phyloP scores from a whole-genome alignment of 2,329 filamentous ascomycete species.

The Ascochyta lentis region DNA sequence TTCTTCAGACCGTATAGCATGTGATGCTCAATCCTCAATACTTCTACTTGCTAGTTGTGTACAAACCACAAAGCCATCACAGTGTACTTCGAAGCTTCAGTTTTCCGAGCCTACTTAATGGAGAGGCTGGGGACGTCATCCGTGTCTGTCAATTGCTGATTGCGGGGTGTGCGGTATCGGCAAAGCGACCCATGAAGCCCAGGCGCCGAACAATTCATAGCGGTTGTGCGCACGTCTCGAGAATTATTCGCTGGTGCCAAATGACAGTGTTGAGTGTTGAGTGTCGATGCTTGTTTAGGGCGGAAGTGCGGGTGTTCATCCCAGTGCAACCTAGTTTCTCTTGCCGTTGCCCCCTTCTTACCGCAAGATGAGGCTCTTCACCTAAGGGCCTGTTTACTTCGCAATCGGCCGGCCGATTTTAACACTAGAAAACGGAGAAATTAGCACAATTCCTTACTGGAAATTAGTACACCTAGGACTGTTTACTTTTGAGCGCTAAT shows the following conservation, averaged over 20 bases:
- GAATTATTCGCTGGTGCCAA: neutral
- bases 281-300: neutral
- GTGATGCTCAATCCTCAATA: no score
- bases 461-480: no score
- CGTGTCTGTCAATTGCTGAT: neutral
- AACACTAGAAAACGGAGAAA: no score
- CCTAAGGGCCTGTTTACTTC: no score
- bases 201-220: neutral
- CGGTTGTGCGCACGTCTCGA: neutral
- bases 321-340: constrained; percentile 3
- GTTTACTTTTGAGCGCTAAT: no score
- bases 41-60: neutral
- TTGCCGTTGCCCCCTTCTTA: neutral
- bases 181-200: neutral
- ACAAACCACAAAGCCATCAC: neutral
- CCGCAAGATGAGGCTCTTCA: constrained; percentile 6
- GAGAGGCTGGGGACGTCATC: neutral
- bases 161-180: neutral
- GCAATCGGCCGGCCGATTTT: no score
- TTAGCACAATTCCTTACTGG: no score
- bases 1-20: no score
- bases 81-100: neutral
- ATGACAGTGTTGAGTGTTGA: neutral
- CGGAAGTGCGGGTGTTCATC: constrained; percentile 1
- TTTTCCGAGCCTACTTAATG: neutral